Conservation (phyloP, 306 rosid species). For the Clitoria ternatea region DNA sequence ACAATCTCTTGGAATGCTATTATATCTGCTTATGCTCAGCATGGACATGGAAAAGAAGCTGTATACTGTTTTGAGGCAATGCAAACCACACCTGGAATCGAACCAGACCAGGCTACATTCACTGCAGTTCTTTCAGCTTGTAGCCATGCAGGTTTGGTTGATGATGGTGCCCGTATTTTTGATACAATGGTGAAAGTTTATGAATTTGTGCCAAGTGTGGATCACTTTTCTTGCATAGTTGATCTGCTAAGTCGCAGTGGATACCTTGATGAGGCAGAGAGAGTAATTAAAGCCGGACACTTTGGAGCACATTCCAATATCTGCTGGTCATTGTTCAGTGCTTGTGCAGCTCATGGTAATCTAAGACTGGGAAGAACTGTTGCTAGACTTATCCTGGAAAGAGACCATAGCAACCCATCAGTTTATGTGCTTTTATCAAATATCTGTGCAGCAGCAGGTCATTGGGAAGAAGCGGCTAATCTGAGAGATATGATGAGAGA, state of each 20-base stretch:
- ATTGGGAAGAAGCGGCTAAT: conserved; percentile 75
- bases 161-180: conserved; percentile 54
- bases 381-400: conserved; percentile 57
- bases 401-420: conserved; percentile 55
- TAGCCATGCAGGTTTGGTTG: conserved; percentile 72
- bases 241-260: conserved; percentile 75
- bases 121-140: conserved; percentile 77
- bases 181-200: conserved; percentile 49
- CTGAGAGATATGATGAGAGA: conserved; percentile 51
- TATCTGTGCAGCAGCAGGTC: conserved; percentile 64
- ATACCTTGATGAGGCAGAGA: conserved; percentile 72
- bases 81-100: conserved; percentile 38
- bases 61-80: conserved; percentile 54
- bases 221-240: conserved; percentile 76
- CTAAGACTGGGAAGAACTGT: conserved; percentile 59
- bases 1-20: conserved; percentile 73
- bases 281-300: conserved; percentile 39
- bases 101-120: conserved; percentile 72
- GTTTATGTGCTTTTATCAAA: conserved; percentile 71
- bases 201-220: conserved; percentile 44
- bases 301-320: conserved; percentile 56
- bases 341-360: conserved; percentile 78
- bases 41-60: conserved; percentile 72
- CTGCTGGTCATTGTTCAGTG: conserved; percentile 80
- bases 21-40: conserved; percentile 71